Evolutionary conservation across 2,329 filamentous ascomycete genomes (phyloP).

Genomic region (Juglanconis juglandina): DNA sequence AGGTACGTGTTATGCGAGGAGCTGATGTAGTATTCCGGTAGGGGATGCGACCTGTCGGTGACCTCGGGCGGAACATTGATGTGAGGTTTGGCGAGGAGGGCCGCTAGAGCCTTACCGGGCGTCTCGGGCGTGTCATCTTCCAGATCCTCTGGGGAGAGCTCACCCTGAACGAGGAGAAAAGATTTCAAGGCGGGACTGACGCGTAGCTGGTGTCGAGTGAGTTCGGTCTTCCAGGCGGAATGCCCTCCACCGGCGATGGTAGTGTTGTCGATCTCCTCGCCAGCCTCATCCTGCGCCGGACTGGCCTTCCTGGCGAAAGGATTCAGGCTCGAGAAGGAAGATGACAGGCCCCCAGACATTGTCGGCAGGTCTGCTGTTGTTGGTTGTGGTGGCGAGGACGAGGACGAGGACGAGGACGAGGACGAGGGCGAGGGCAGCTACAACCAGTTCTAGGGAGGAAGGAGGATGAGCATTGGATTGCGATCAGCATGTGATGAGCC

Average conservation of each 20-base stretch:
- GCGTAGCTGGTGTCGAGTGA: slow-evolving; percentile 51
- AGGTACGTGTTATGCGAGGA: slow-evolving; percentile 73
- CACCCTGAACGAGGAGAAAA: slow-evolving; percentile 50
- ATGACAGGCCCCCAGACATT: slow-evolving; percentile 10
- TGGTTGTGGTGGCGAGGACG: not conserved
- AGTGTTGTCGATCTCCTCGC: slow-evolving; percentile 47
- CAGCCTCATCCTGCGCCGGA: slow-evolving; percentile 45
- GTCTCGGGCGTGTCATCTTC: slow-evolving; percentile 40
- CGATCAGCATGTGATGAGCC: too few relatives aligned
- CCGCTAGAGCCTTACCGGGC: slow-evolving; percentile 43
- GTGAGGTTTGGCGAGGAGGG: slow-evolving; percentile 55
- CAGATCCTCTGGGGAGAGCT: slow-evolving; percentile 48
- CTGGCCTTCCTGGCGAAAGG: slow-evolving; percentile 30
- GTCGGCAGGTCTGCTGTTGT: not conserved
- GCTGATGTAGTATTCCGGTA: slow-evolving; percentile 70
- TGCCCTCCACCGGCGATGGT: slow-evolving; percentile 60
- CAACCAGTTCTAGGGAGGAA: not conserved
- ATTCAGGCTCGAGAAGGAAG: slow-evolving; percentile 34
- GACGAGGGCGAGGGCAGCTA: not conserved
- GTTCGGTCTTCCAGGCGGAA: slow-evolving; percentile 41
- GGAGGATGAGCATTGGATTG: too few relatives aligned
- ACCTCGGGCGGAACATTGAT: slow-evolving; percentile 53
- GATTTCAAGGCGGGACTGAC: slow-evolving; percentile 57
- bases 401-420: not conserved
- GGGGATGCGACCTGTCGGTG: slow-evolving; percentile 54